Base-by-base conservation (phyloP, 768 basidiomycete species). In the Boletus reticulatus region DNA sequence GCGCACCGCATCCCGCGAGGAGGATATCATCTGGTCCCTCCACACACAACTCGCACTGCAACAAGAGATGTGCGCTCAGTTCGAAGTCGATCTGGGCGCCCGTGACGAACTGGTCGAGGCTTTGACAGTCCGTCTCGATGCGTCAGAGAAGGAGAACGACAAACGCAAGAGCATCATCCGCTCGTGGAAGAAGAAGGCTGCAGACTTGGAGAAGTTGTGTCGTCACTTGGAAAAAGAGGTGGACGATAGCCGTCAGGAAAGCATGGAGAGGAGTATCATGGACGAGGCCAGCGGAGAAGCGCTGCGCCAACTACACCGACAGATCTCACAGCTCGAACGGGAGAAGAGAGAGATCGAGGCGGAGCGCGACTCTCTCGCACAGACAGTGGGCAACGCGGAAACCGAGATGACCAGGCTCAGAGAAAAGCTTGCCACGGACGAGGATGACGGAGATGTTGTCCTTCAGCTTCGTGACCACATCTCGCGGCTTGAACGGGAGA, bases 211-310 rank as follows among this genome's bases (percentile, higher is more conserved):
- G 72, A 80, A 76, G 58, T 75, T 82, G 56, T 85, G 85, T 50
- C 78, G 84, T 16, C 73, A 76, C 53, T 76, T 88, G 31, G 89
- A 96, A 75, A 93, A 95, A 66, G 89, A 95, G 66, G 89, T 95
- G 29, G 95, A 98, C 57, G 78, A 82, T 8, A 88, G 88, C 42
- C 79, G 93, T 39, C 85, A 89, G 61, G 90, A 91, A 64, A 90
- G 87, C 63, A 75, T 92, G 70, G 88, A 89, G 56, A 76, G 86
- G 19, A 89, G 92, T 58, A 73, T 95, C 39, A 94, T 96, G 79
- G 89, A 90, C 63, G 87, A 86, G 60, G 87, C 89, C 2, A 89
- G 88, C 55, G 80, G 87, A 3, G 85, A 85, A 70, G 92, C 87
- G 31, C 75, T 98, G 65, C 78, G 89, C 43, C 84, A 84, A 72